Evolutionary conservation across 192 early-diverging fungal genomes (phyloP).

Genomic region (Backusella parvicylindrica): DNA sequence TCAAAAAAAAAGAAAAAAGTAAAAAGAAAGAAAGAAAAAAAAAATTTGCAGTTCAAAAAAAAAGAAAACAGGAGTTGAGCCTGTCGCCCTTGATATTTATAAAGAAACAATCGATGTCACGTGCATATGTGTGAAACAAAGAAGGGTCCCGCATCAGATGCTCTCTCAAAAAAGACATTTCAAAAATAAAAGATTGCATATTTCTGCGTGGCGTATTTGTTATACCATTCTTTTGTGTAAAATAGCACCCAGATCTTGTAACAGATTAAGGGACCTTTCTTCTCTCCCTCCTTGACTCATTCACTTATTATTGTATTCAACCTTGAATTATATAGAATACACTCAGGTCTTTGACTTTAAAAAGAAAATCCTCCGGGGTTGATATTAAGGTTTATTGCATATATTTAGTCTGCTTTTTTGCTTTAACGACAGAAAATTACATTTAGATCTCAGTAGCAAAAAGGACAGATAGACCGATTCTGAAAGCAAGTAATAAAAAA

Average conservation of each 20-base stretch:
- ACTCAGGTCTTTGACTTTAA: neutral
- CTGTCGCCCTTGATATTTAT: neutral
- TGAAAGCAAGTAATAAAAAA: too few relatives aligned
- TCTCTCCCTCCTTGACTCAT: too few relatives aligned
- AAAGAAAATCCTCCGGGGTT: neutral
- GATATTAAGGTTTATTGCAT: neutral
- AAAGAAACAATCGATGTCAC: neutral
- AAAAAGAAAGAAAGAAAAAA: neutral
- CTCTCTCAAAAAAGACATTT: too few relatives aligned
- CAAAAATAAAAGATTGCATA: too few relatives aligned
- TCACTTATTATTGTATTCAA: too few relatives aligned
- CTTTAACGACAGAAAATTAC: neutral
- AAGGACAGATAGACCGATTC: too few relatives aligned
- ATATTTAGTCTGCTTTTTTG: neutral
- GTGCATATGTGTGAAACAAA: neutral
- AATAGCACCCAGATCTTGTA: neutral
- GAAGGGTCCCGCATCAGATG: neutral
- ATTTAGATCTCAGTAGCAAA: too few relatives aligned
- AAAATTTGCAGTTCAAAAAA: neutral
- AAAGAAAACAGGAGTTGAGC: neutral
- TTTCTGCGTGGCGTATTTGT: too few relatives aligned
- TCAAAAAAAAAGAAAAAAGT: neutral
- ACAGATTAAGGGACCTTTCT: neutral
- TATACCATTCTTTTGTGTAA: neutral
- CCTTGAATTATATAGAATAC: too few relatives aligned